A percentile compares a stretch with the other conserved stretches of the same genome.
These are phyloP conservation scores for Saccharomycopsis amapae DNA, from an alignment of 805 yeast species.

Conservation along the genomic window DNA sequence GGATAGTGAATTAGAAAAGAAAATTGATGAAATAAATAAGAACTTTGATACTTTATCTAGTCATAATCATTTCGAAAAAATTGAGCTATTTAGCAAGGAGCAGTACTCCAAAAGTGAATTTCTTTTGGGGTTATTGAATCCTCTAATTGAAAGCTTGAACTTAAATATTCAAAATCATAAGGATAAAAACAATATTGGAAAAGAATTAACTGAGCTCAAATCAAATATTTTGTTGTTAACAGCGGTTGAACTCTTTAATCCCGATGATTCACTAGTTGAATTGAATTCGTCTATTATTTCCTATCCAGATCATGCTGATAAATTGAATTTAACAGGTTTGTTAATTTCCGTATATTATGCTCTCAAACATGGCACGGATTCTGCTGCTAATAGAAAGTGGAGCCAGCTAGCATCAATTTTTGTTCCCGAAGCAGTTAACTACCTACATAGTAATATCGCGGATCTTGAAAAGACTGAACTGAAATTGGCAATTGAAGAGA, in stretches of 20 bases:
- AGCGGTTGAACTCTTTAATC: not conserved
- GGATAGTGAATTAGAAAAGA: not conserved
- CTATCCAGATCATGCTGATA: not conserved
- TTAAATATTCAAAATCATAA: no score
- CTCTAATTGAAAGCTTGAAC: not conserved
- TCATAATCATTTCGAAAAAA: no score
- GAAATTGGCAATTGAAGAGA: constrained; percentile 2
- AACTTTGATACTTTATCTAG: not conserved
- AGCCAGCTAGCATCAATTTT: not conserved
- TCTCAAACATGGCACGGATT: no score
- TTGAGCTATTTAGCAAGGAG: no score
- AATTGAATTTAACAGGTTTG: not conserved
- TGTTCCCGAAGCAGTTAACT: not conserved
- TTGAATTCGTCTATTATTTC: not conserved
- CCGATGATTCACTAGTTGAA: not conserved
- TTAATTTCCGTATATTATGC: no score
- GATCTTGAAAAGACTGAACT: constrained; percentile 1
- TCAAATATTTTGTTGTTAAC: not conserved
- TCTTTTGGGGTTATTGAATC: not conserved
- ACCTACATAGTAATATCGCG: not conserved
- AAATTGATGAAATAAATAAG: not conserved
- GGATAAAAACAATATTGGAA: no score
- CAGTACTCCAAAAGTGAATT: not conserved
- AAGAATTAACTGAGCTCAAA: not conserved
- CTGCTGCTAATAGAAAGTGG: constrained; percentile 1